Evolutionary conservation across 2,329 filamentous ascomycete species (phyloP).

Genomic region (Ceratocystis smalleyi): DNA sequence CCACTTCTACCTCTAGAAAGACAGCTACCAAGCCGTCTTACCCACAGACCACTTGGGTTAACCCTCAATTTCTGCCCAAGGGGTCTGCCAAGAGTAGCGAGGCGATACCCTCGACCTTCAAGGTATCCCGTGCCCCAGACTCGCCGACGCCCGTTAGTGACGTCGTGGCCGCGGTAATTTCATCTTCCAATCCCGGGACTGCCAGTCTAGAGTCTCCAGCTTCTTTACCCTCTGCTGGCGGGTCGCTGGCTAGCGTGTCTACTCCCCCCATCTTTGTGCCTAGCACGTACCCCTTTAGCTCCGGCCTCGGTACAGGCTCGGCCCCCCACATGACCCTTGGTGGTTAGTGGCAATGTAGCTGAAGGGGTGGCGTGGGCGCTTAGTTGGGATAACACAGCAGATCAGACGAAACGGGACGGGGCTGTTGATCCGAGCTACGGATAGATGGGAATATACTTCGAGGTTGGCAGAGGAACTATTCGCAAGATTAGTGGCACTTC

Average conservation of each 20-base stretch:
- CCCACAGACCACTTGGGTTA: background rate
- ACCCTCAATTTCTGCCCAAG: background rate
- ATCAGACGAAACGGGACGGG: background rate
- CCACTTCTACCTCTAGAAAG: background rate
- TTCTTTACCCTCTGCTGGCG: background rate
- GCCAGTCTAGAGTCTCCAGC: background rate
- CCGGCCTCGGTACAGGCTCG: background rate
- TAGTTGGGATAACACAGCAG: background rate
- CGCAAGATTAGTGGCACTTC: no score
- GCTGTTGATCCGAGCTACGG: background rate
- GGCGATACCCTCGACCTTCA: background rate
- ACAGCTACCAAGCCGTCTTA: background rate
- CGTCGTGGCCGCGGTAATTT: background rate
- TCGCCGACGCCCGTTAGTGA: conserved; percentile 1
- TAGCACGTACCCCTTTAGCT: background rate
- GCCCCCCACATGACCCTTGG: background rate
- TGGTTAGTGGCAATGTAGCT: background rate
- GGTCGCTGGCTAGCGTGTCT: background rate
- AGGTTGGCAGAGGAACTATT: no score
- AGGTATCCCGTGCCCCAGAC: background rate
- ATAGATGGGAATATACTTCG: no score
- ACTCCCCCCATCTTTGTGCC: background rate
- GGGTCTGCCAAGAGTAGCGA: background rate
- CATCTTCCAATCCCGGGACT: background rate
- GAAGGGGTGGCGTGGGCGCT: background rate